phyloP scores from a whole-genome alignment of 2,329 filamentous ascomycete species.

The Aureobasidium uvarum region DNA sequence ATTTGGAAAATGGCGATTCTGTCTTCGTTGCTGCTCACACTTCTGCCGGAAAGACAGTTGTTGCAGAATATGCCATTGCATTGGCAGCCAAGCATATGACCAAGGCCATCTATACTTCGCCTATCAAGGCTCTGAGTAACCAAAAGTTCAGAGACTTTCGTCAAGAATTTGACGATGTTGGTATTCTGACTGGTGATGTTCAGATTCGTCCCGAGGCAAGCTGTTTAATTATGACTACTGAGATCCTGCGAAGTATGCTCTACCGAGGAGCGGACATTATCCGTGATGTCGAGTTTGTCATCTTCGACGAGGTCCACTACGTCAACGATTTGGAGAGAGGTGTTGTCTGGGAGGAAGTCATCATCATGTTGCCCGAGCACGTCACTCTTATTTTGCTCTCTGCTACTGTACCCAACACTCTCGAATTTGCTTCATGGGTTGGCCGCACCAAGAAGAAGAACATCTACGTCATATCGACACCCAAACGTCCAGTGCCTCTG shows the following conservation, averaged over 20 bases:
- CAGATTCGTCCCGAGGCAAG: constrained; percentile 97
- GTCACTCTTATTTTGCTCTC: constrained; percentile 93
- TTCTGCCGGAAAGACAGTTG: constrained; percentile 95
- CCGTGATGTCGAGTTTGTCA: constrained; percentile 95
- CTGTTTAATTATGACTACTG: constrained; percentile 98
- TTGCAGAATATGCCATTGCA: constrained; percentile 96
- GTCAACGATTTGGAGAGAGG: constrained; percentile 95
- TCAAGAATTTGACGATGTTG: constrained; percentile 87
- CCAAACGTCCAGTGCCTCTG: constrained; percentile 88
- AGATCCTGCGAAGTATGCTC: constrained; percentile 96
- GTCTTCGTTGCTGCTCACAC: constrained; percentile 98
- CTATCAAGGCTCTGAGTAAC: constrained; percentile 97
- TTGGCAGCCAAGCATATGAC: constrained; percentile 98
- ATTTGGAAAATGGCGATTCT: constrained; percentile 92
- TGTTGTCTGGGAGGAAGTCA: constrained; percentile 99
- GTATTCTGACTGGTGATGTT: constrained; percentile 94
- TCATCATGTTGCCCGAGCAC: constrained; percentile 98
- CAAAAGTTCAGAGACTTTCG: constrained; percentile 98
- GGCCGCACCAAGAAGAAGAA: constrained; percentile 97
- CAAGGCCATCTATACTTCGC: constrained; percentile 97
- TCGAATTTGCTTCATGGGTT: constrained; percentile 98
- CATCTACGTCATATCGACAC: constrained; percentile 97
- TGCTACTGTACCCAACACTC: constrained; percentile 93
- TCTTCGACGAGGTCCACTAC: constrained; percentile 98
- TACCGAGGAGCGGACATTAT: constrained; percentile 95